Percentiles rank a stretch among this genome's conserved stretches.
These are phyloP conservation scores for Backusella liffmaniae DNA, from an alignment of 192 early-diverging fungal genomes.

Conservation along the genomic window DNA sequence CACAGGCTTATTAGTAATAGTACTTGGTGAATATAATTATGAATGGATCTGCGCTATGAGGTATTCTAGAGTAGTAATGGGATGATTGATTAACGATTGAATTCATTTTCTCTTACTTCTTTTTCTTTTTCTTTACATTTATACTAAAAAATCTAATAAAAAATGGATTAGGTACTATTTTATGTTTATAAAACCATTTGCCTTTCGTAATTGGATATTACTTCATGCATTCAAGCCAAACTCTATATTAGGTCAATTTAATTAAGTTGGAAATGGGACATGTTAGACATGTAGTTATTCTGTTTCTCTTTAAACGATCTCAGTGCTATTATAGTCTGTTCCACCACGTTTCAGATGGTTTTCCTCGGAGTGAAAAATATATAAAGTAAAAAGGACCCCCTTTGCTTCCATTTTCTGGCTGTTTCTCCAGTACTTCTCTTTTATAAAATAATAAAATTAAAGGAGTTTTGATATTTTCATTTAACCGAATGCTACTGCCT, in stretches of 20 bases:
- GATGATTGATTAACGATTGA: background rate
- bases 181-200: background rate
- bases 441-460: conserved; percentile 8
- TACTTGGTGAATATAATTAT: background rate
- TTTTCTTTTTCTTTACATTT: too few relatives aligned
- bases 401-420: conserved; percentile 3
- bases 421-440: background rate
- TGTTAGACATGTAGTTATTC: background rate
- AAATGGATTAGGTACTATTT: background rate
- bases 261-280: background rate
- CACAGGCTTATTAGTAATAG: background rate
- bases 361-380: conserved; percentile 3
- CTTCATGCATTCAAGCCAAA: background rate
- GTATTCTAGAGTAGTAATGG: background rate
- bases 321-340: background rate
- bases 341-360: background rate
- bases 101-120: background rate
- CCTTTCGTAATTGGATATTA: background rate
- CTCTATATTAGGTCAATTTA: background rate
- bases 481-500: background rate
- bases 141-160: background rate
- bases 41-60: background rate
- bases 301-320: background rate
- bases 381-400: background rate
- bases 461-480: conserved; percentile 11